phyloP scores from a whole-genome alignment of 202 grass and related monocot species.

The Saccharum hybrid region DNA sequence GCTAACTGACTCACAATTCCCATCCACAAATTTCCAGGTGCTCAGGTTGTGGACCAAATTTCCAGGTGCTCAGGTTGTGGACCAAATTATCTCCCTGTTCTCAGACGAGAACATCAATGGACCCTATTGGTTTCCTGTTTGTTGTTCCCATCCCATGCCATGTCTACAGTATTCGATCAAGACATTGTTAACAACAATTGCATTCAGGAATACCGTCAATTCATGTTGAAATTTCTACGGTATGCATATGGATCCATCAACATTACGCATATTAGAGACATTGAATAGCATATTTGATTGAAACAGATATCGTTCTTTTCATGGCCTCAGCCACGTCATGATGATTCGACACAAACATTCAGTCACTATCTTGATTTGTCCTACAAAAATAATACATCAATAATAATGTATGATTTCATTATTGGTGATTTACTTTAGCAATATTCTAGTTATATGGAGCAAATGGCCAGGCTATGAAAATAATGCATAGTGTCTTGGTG shows the following conservation, averaged over 20 bases:
- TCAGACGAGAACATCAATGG: too few relatives aligned
- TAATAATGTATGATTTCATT: neutral
- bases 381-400: neutral
- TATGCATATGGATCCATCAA: neutral
- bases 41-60: constrained; percentile 6
- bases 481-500: neutral
- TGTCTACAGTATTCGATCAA: neutral
- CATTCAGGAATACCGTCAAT: constrained; percentile 1
- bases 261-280: neutral
- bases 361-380: neutral
- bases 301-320: neutral
- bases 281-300: neutral
- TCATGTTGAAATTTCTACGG: neutral
- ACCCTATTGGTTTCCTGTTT: neutral
- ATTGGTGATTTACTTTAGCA: neutral
- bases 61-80: too few relatives aligned
- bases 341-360: neutral
- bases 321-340: too few relatives aligned
- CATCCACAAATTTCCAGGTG: constrained; percentile 16
- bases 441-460: neutral
- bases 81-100: too few relatives aligned
- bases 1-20: neutral
- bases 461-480: neutral
- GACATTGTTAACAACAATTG: constrained; percentile 30
- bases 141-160: neutral